phyloP scores from a whole-genome alignment of 139 green algal species.

The Coccomyxa sp. region DNA sequence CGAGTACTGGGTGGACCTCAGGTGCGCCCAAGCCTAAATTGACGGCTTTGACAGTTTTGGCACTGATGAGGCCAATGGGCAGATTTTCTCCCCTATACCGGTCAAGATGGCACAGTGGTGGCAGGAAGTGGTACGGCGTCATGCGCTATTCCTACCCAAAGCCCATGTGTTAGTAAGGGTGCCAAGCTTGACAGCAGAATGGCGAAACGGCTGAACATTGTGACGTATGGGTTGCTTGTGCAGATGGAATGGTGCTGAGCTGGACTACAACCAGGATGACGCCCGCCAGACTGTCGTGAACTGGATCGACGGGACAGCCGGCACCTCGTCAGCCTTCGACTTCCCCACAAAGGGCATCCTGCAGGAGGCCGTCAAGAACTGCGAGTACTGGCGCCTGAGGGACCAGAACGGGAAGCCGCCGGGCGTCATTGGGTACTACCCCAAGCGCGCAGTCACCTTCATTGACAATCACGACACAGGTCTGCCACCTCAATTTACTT shows the following conservation, averaged over 20 bases:
- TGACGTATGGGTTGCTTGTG: too few species aligned
- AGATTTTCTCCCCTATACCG: too few species aligned
- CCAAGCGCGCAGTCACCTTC: slow-evolving; percentile 67
- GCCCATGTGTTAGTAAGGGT: too few species aligned
- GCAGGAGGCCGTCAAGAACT: slow-evolving; percentile 83
- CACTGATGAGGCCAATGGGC: too few species aligned
- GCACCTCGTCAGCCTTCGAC: slow-evolving; percentile 80
- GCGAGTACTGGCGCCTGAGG: slow-evolving; percentile 85
- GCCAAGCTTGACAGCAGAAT: too few species aligned
- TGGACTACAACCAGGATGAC: slow-evolving; percentile 55
- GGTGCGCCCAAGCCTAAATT: too few species aligned
- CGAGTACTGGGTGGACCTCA: slow-evolving; percentile 61
- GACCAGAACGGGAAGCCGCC: slow-evolving; percentile 62
- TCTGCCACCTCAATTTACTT: too few species aligned
- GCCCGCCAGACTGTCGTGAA: slow-evolving; percentile 49
- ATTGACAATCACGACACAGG: slow-evolving; percentile 56
- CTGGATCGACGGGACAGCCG: slow-evolving; percentile 76
- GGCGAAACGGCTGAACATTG: too few species aligned
- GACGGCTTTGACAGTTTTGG: too few species aligned
- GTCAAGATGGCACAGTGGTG: too few species aligned
- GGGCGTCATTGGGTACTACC: slow-evolving; percentile 65
- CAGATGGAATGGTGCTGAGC: slow-evolving; percentile 17
- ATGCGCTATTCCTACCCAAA: background rate
- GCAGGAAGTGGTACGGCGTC: background rate
- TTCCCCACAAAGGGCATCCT: slow-evolving; percentile 90